phyloP scores from a whole-genome alignment of 495 filamentous ascomycete species.

The Penicillium crystallinum region DNA sequence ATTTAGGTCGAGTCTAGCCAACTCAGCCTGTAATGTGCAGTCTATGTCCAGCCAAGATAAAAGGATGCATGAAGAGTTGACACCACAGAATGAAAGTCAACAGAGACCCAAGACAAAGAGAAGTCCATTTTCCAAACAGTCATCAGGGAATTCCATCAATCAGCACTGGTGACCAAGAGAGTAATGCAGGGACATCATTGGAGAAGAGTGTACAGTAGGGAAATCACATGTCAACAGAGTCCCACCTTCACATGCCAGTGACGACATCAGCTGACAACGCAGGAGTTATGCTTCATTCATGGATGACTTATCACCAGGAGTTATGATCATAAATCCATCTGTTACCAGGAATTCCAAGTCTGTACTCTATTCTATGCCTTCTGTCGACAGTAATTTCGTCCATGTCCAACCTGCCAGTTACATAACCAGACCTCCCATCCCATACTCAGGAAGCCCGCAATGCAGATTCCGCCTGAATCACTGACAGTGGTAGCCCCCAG shows the following conservation, averaged over 20 bases:
- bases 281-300: neutral
- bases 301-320: no score
- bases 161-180: neutral
- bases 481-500: constrained; percentile 86
- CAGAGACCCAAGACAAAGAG: neutral
- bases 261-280: constrained; percentile 15
- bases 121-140: neutral
- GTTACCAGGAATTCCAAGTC: no score
- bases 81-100: neutral
- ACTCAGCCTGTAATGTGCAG: neutral
- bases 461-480: constrained; percentile 84
- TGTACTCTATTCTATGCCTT: constrained; percentile 1
- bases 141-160: constrained; percentile 3
- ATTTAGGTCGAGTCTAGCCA: neutral
- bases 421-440: constrained; percentile 79
- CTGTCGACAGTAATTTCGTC: constrained; percentile 68
- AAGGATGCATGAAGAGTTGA: neutral
- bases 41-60: neutral
- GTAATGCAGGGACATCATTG: neutral
- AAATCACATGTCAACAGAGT: constrained; percentile 32
- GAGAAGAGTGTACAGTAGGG: neutral
- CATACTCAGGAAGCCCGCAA: constrained; percentile 83
- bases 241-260: constrained; percentile 29
- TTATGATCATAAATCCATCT: neutral
- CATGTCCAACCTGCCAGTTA: constrained; percentile 69